A percentile compares a stretch with the other conserved stretches of the same genome.
phyloP scores from a whole-genome alignment of 2,329 filamentous ascomycete genomes.

The Claviceps fusiformis region DNA sequence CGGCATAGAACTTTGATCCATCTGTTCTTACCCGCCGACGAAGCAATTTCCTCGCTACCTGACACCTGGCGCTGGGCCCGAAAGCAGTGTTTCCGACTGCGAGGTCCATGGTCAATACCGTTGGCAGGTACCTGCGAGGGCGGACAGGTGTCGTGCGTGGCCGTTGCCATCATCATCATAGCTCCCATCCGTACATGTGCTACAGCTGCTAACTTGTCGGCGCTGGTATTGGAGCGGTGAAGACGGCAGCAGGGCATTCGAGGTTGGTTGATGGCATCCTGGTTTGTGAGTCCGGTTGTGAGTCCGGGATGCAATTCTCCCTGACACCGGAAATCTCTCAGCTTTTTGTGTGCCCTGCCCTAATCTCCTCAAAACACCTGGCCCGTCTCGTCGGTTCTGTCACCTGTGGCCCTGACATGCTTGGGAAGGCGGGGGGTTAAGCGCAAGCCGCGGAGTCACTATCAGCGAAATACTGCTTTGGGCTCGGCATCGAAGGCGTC shows the following conservation, averaged over 20 bases:
- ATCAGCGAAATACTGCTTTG: neutral
- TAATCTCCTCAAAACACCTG: neutral
- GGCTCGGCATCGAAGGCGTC: neutral
- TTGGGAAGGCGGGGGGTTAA: neutral
- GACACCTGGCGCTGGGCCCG: neutral
- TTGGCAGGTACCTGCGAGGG: too few relatives aligned
- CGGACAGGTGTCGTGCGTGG: neutral
- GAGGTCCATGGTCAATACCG: too few relatives aligned
- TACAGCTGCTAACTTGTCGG: neutral
- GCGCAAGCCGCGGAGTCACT: neutral
- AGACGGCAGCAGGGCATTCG: neutral
- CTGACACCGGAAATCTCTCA: neutral
- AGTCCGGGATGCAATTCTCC: neutral
- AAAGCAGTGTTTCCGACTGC: too few relatives aligned
- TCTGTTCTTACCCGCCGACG: neutral
- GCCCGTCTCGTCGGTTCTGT: too few relatives aligned
- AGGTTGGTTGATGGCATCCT: neutral
- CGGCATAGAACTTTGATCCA: neutral
- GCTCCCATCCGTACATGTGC: neutral
- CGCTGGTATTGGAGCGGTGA: neutral
- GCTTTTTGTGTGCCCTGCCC: neutral
- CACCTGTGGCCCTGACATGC: neutral
- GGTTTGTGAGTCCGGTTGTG: too few relatives aligned
- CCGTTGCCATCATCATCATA: neutral
- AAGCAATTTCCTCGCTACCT: neutral